Base-by-base conservation (phyloP, 2,329 filamentous ascomycete species). In the Pezicula rhizophila region DNA sequence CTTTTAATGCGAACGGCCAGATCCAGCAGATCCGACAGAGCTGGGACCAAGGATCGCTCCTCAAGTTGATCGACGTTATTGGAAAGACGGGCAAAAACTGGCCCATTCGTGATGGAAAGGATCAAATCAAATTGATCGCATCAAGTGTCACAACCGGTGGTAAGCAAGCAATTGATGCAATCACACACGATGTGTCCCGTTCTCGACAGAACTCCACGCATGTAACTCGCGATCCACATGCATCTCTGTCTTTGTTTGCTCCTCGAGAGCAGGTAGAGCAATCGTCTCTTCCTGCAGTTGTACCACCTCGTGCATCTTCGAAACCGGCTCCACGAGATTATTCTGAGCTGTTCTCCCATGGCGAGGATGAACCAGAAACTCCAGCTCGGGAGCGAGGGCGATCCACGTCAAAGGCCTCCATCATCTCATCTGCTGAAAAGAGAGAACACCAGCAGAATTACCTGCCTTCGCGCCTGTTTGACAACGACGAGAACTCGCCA, bases 31-130 rank as follows among this genome's bases (percentile, higher is more conserved):
- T 97, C 56, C 87, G 92, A 59, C 81, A 92, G 58, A 89, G 86
- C 66, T 99, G 93, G 93, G 93, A 99, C 66, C 93, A 99, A 69
- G 91, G 84, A 52, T 86, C 89, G 47, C 79, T 99, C 37, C 79
- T 99, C 57, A 97, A 93, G 72, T 86, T 95, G 68, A 79, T 96
- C 55, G 91, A 96, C 54, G 84, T 96, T 49, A 97, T 99, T 68
- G 92, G 93, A 61, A 85, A 84, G 64, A 85, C 86, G 47, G 89
- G 88, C 49, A 87, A 86, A 66, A 95, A 93, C 70, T 99, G 93
- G 93, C 93, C 93, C 47, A 95, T 99, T 64, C 82, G 83, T 58
- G 90, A 96, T 65, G 87, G 85, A 64, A 81, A 81, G 60, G 90
- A 96, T 47, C 91, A 97, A 71, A 77, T 85, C 58, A 84, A 82